Conservation (phyloP, 2,329 filamentous ascomycete species). For the Sclerotinia sclerotiorum region DNA sequence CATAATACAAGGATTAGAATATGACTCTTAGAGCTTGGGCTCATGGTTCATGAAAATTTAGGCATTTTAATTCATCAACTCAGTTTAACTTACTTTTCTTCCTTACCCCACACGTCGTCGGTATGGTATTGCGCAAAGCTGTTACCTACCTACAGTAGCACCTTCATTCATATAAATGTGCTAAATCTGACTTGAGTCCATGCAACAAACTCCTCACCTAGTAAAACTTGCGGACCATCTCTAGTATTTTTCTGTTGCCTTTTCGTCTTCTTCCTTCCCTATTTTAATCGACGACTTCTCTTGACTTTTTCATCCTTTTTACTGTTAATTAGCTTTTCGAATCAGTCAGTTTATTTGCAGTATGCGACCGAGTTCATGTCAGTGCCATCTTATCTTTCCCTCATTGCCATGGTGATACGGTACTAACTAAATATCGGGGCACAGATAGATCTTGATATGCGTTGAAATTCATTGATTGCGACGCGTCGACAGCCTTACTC, state of each 20-base stretch:
- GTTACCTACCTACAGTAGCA: too few relatives aligned
- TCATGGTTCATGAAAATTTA: neutral
- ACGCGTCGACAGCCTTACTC: conserved; percentile 30
- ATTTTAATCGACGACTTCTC: neutral
- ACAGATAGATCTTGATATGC: conserved; percentile 16
- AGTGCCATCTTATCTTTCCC: neutral
- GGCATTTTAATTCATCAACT: neutral
- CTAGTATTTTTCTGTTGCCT: neutral
- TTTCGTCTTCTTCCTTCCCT: neutral
- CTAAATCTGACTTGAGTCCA: too few relatives aligned
- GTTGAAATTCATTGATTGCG: conserved; percentile 27
- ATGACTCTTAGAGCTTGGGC: neutral
- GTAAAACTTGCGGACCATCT: neutral
- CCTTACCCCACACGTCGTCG: neutral
- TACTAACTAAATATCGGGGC: neutral
- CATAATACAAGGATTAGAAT: neutral
- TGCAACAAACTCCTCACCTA: neutral
- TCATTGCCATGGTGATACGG: neutral
- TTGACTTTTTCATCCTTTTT: neutral
- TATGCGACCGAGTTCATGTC: neutral
- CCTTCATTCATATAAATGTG: too few relatives aligned
- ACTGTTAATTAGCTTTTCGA: neutral
- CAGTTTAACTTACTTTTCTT: neutral
- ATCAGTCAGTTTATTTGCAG: neutral
- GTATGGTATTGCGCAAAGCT: neutral